A percentile compares a stretch with the other conserved stretches of the same genome.
Evolutionary conservation across 306 rosid genomes (phyloP).

Genomic region (Macrotyloma uniflorum): DNA sequence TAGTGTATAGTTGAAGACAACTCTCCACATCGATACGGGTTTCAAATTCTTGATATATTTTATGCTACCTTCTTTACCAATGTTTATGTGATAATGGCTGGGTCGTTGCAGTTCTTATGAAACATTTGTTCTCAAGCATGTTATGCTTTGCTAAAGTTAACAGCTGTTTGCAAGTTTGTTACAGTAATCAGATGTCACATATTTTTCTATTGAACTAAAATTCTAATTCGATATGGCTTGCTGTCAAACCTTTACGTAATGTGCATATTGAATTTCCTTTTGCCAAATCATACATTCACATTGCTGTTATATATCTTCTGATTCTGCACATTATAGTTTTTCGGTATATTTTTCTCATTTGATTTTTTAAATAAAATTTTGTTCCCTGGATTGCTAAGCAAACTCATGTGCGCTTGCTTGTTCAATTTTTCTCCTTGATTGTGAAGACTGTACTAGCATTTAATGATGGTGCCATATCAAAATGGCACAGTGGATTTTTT

Average conservation of each 20-base stretch:
- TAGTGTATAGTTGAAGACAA: background rate
- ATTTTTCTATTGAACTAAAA: background rate
- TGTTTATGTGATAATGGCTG: background rate
- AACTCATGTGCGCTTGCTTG: background rate
- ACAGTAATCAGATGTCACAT: background rate
- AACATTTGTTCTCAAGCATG: constrained; percentile 16
- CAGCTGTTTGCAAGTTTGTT: constrained; percentile 5
- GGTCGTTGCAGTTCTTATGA: background rate
- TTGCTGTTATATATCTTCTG: background rate
- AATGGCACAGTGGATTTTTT: background rate
- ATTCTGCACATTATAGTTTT: background rate
- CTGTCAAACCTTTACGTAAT: background rate
- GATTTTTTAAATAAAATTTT: background rate
- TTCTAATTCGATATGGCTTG: constrained; percentile 4
- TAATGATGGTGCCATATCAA: background rate
- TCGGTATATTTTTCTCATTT: background rate
- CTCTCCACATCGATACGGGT: background rate
- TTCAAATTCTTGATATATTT: background rate
- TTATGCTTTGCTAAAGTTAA: background rate
- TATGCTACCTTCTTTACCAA: constrained; percentile 1
- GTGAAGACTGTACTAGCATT: background rate
- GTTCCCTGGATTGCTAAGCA: background rate
- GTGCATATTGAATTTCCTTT: background rate
- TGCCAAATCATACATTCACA: background rate
- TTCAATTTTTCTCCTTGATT: background rate